Conservation (phyloP, 2,329 filamentous ascomycete species). For the Capronia americana region DNA sequence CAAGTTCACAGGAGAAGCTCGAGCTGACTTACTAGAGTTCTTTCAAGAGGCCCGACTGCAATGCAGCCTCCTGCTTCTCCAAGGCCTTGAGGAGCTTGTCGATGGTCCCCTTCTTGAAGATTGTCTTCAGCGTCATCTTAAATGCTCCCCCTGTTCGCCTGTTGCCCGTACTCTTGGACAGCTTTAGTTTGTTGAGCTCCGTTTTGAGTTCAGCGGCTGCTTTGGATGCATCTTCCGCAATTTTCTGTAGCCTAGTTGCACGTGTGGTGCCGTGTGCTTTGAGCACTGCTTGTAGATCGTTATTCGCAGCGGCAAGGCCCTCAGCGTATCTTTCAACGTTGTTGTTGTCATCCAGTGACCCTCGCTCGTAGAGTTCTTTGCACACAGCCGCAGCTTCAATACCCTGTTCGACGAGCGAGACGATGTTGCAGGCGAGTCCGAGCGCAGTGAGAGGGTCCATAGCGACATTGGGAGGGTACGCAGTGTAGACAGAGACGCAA, state of each 20-base stretch:
- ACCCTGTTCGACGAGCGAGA: conserved; percentile 24
- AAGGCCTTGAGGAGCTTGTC: conserved; percentile 11
- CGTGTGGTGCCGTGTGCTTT: conserved; percentile 2
- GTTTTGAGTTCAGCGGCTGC: conserved; percentile 18
- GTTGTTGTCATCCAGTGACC: conserved; percentile 23
- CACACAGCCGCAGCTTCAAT: conserved; percentile 24
- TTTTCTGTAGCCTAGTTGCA: conserved; percentile 12
- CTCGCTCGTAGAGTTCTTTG: conserved; percentile 26
- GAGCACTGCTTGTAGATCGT: conserved; percentile 13
- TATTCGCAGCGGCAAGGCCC: conserved; percentile 19
- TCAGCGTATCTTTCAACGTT: conserved; percentile 24
- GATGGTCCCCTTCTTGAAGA: conserved; percentile 18
- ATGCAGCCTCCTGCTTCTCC: conserved; percentile 20
- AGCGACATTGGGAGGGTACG: background rate
- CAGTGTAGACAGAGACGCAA: background rate
- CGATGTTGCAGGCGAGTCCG: conserved; percentile 28
- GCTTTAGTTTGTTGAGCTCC: conserved; percentile 22
- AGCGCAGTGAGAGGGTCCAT: conserved; percentile 24
- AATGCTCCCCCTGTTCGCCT: conserved; percentile 5
- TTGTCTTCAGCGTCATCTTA: conserved; percentile 13
- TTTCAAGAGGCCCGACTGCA: conserved; percentile 19
- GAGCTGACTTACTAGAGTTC: conserved; percentile 18
- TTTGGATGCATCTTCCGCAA: conserved; percentile 5
- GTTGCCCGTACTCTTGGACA: conserved; percentile 18
- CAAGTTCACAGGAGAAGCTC: background rate